Percentiles rank a stretch among this genome's conserved stretches.
phyloP scores from a whole-genome alignment of 2,329 filamentous ascomycete species.

The Volutella citrinella region DNA sequence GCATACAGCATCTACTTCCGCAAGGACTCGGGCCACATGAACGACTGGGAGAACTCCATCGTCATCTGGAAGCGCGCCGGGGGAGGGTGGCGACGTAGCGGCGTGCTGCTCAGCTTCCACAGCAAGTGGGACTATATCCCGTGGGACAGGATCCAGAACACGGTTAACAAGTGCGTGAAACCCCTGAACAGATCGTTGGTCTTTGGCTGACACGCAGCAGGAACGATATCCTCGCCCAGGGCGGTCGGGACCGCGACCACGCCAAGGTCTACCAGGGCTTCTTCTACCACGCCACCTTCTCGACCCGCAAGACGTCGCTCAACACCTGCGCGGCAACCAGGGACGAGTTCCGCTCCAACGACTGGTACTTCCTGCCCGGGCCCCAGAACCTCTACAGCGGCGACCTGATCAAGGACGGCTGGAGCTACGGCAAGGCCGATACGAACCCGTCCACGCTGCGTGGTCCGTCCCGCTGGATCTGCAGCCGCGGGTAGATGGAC shows the following conservation, averaged over 20 bases:
- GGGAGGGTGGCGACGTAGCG: conserved; percentile 12
- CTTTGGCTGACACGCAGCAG: not conserved
- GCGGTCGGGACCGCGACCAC: conserved; percentile 7
- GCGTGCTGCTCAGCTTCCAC: conserved; percentile 6
- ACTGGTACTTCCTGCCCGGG: conserved; percentile 9
- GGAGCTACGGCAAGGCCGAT: conserved; percentile 8
- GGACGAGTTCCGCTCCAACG: conserved; percentile 8
- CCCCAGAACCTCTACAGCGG: conserved; percentile 5
- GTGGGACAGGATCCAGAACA: conserved; percentile 19
- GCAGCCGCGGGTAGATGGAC: too few relatives aligned
- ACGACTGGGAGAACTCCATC: conserved; percentile 21
- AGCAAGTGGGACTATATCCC: conserved; percentile 6
- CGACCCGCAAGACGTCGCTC: conserved; percentile 7
- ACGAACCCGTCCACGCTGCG: conserved; percentile 8
- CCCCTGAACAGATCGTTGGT: too few relatives aligned
- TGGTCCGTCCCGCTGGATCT: conserved; percentile 6
- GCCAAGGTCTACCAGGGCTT: conserved; percentile 10
- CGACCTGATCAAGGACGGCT: conserved; percentile 6
- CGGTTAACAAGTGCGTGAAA: conserved; percentile 14
- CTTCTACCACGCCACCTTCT: conserved; percentile 10
- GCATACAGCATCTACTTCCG: conserved; percentile 24
- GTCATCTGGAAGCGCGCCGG: conserved; percentile 16
- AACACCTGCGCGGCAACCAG: conserved; percentile 5
- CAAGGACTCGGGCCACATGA: conserved; percentile 23
- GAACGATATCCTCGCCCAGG: conserved; percentile 3